phyloP scores from a whole-genome alignment of 176 grass and related monocot species.

The Miscanthus lutarioriparius region DNA sequence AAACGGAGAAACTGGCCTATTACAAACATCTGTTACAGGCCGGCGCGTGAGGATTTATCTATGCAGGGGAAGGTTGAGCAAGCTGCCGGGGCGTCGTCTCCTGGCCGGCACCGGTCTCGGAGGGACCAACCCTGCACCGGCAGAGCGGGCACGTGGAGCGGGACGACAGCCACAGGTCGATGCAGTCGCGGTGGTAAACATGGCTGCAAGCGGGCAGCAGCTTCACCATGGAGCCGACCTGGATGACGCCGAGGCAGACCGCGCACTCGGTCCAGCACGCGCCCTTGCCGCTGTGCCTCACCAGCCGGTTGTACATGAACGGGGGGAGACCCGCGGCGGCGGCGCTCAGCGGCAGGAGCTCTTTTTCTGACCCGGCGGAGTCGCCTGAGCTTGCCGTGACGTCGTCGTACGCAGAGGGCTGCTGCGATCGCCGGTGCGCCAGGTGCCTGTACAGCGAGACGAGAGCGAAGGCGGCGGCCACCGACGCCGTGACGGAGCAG shows the following conservation, averaged over 20 bases:
- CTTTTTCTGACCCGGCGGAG: neutral
- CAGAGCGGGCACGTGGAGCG: constrained; percentile 49
- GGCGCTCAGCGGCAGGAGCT: neutral
- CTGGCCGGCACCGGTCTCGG: neutral
- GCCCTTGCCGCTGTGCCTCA: constrained; percentile 51
- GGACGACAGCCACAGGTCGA: constrained; percentile 38
- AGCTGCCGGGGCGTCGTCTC: constrained; percentile 10
- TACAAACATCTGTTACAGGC: neutral
- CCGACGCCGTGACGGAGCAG: constrained; percentile 25
- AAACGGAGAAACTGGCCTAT: neutral
- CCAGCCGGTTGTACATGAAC: constrained; percentile 46
- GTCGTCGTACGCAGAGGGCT: neutral
- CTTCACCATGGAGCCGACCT: constrained; percentile 50
- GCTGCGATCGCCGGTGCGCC: neutral
- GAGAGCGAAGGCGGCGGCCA: constrained; percentile 13
- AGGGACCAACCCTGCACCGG: constrained; percentile 25
- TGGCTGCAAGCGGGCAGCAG: constrained; percentile 49
- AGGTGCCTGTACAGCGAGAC: constrained; percentile 42
- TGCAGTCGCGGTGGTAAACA: constrained; percentile 49
- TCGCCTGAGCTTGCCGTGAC: neutral
- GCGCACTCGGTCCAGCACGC: constrained; percentile 33
- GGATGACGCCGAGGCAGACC: constrained; percentile 43
- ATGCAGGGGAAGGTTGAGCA: neutral
- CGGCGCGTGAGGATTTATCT: neutral
- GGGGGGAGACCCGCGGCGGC: neutral